These are phyloP conservation scores for Crassisporium funariophilum DNA, from an alignment of 768 basidiomycete species.

Conservation along the genomic window DNA sequence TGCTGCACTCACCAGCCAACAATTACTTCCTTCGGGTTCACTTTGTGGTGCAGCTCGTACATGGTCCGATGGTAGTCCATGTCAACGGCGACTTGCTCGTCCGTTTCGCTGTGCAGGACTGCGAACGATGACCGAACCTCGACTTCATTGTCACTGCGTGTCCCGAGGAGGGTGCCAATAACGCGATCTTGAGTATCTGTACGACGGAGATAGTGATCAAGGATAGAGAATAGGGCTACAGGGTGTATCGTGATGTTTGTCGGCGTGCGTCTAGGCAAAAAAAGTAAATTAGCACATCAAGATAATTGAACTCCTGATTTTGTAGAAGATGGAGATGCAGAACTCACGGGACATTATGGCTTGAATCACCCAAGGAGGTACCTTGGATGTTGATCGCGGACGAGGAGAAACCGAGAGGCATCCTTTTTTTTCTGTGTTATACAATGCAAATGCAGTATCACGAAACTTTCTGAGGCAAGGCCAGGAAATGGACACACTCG, in stretches of 20 bases:
- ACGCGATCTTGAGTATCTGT: constrained; percentile 82
- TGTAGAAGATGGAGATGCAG: background rate
- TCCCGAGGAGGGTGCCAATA: constrained; percentile 93
- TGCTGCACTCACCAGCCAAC: constrained; percentile 84
- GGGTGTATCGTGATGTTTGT: constrained; percentile 84
- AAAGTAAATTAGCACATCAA: constrained; percentile 2
- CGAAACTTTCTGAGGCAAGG: no score
- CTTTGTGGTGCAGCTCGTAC: constrained; percentile 88
- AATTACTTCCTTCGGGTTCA: constrained; percentile 83
- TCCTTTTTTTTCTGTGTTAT: constrained; percentile 30
- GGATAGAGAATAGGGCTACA: constrained; percentile 90
- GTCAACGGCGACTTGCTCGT: constrained; percentile 93
- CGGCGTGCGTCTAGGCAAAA: constrained; percentile 59
- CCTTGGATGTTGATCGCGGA: constrained; percentile 53
- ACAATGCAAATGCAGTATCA: constrained; percentile 18
- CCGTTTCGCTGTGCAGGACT: constrained; percentile 89
- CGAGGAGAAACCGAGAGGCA: constrained; percentile 52
- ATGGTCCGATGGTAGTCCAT: constrained; percentile 95
- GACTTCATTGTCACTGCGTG: constrained; percentile 66
- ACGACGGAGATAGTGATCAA: constrained; percentile 94
- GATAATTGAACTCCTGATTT: constrained; percentile 2
- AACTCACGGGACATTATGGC: constrained; percentile 42
- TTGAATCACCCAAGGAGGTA: constrained; percentile 30
- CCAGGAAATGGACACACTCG: constrained; percentile 18
- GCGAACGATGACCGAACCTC: constrained; percentile 87